Base-by-base conservation (phyloP, 2,329 filamentous ascomycete genomes). In the Phialocephala sp. region DNA sequence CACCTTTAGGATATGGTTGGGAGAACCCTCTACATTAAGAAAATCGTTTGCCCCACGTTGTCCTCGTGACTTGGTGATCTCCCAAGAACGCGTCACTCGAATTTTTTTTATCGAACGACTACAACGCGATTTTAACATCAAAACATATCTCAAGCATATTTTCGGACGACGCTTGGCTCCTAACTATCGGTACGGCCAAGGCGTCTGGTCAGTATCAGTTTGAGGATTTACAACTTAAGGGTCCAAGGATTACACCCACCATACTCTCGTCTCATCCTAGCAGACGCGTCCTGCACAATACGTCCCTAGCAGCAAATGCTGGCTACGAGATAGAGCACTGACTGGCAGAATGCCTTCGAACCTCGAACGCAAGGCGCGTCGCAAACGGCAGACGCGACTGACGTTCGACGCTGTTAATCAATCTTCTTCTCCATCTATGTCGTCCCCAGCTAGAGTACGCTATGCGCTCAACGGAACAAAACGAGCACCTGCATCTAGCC, bases 301-400 rank as follows among this genome's bases (percentile, higher is more conserved):
- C 45, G n/a, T 22, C n/a, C 8, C 45, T 35, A 14, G 12, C 50
- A 32, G 24, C 24, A 54, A 32, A 35, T 54, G 50, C n/a, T 24
- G 22, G 8, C 45, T 4, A 50, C 45, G n/a, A 22, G 45, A 50
- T 50, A 50, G 22, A 11, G 27, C 27, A 32, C 27, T 11, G 63
- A 60, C 63, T 66, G 1, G 41, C 35, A 66, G 3, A 9, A 72
- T 71, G 69, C 63, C 69, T 22, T 69, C 69, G 1, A 75, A 73
- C 50, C 41, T 72, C 22, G 61, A 69, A 47, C 71, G 69, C 24
- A 70, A 69, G 62, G 62, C 71, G 4, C 68, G 68, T 2, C 69
- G 68, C 27, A 73, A 72, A 55, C 65, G 67, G 22, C 75, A 76
- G 59, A 76, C 74, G 11, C 69, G 68, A 12, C 64, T 76, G 22